Conservation (phyloP, 1,139 yeast genomes). For the Tardiomyces digboiensis region DNA sequence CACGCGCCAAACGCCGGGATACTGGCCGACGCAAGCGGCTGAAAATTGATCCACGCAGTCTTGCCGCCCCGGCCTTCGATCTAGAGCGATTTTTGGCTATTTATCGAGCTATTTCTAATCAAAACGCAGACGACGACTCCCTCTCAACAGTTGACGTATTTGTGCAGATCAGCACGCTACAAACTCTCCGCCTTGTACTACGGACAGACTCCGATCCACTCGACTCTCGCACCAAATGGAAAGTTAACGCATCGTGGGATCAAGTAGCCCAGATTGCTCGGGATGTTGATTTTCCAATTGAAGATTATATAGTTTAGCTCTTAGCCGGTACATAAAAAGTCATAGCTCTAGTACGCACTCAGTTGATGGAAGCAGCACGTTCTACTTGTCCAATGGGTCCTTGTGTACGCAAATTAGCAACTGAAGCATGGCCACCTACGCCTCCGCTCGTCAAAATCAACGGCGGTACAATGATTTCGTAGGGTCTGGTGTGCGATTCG, state of each 20-base stretch:
- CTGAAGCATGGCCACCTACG: too few relatives aligned
- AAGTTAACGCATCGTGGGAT: conserved; percentile 47
- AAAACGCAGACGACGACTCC: conserved; percentile 7
- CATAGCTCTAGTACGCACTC: too few relatives aligned
- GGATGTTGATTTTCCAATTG: conserved; percentile 46
- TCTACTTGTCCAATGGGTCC: too few relatives aligned
- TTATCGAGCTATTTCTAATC: conserved; percentile 39
- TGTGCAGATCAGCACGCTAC: conserved; percentile 47
- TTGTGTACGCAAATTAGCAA: too few relatives aligned
- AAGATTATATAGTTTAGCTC: conserved; percentile 35
- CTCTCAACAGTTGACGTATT: conserved; percentile 12
- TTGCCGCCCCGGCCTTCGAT: conserved; percentile 56
- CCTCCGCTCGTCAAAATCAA: too few relatives aligned
- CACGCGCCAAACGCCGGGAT: conserved; percentile 34
- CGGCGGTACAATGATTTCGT: conserved; percentile 62
- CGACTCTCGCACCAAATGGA: conserved; percentile 57
- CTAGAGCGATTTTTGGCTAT: conserved; percentile 62
- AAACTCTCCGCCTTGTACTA: conserved; percentile 42
- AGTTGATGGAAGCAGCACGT: too few relatives aligned
- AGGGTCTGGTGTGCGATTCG: conserved; percentile 46
- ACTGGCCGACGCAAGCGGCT: conserved; percentile 34
- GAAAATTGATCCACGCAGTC: conserved; percentile 43
- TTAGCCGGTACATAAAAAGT: too few relatives aligned
- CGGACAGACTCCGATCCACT: conserved; percentile 47
- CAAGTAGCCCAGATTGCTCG: conserved; percentile 41